A percentile compares a stretch with the other conserved stretches of the same genome.
These are phyloP conservation scores for Ustilago nuda DNA, from an alignment of 1,284 basidiomycete genomes.

Conservation along the genomic window DNA sequence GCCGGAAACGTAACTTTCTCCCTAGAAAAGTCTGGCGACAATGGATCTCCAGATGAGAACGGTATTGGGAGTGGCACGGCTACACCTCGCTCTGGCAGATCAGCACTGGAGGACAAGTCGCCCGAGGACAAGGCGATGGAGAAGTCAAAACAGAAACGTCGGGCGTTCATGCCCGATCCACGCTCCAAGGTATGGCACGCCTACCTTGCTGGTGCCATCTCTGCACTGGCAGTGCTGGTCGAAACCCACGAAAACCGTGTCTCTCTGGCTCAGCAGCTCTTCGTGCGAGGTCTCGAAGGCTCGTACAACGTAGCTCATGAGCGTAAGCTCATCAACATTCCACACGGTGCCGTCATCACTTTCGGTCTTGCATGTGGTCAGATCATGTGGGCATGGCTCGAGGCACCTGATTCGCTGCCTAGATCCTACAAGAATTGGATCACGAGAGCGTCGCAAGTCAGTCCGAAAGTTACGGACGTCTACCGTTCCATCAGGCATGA, in stretches of 20 bases:
- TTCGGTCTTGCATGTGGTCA: slow-evolving; percentile 88
- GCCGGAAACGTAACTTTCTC: slow-evolving; percentile 9
- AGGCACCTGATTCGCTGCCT: slow-evolving; percentile 68
- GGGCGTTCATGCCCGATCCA: slow-evolving; percentile 63
- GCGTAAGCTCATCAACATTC: slow-evolving; percentile 75
- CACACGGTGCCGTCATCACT: slow-evolving; percentile 84
- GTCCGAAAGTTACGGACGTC: slow-evolving; percentile 39
- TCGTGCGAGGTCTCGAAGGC: slow-evolving; percentile 84
- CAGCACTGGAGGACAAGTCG: slow-evolving; percentile 52
- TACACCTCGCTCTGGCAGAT: slow-evolving; percentile 54
- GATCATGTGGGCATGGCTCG: slow-evolving; percentile 80
- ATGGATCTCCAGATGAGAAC: slow-evolving; percentile 23
- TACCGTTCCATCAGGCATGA: slow-evolving; percentile 31
- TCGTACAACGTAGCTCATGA: slow-evolving; percentile 80
- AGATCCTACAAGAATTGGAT: slow-evolving; percentile 64
- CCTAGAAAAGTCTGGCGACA: slow-evolving; percentile 19
- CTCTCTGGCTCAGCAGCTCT: slow-evolving; percentile 88
- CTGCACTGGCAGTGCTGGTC: slow-evolving; percentile 82
- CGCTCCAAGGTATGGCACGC: slow-evolving; percentile 81
- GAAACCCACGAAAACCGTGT: slow-evolving; percentile 79
- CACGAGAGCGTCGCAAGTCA: slow-evolving; percentile 60
- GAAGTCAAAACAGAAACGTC: slow-evolving; percentile 56
- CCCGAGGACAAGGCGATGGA: slow-evolving; percentile 49
- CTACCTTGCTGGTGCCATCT: slow-evolving; percentile 83
- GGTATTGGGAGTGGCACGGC: slow-evolving; percentile 37